Evolutionary conservation across 1,139 yeast genomes (phyloP).

Genomic region (Hyphopichia fennica): DNA sequence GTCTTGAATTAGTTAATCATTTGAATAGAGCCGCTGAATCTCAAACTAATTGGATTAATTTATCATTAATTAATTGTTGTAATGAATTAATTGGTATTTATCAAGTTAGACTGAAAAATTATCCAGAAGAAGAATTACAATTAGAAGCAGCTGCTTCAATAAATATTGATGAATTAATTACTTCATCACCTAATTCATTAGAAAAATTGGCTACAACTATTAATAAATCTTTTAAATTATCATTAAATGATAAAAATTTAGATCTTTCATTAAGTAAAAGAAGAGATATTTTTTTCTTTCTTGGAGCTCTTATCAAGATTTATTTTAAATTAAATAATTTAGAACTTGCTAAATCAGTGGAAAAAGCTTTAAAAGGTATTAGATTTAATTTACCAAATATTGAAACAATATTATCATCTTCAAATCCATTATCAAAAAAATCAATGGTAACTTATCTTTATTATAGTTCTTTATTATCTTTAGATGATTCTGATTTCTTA

Average conservation of each 20-base stretch:
- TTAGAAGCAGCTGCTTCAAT: slow-evolving; percentile 7
- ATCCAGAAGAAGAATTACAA: slow-evolving; percentile 27
- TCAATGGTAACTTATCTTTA: slow-evolving; percentile 64
- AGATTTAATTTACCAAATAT: slow-evolving; percentile 48
- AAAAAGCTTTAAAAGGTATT: slow-evolving; percentile 67
- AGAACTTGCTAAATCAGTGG: slow-evolving; percentile 76
- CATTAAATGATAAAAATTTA: slow-evolving; percentile 74
- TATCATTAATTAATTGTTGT: slow-evolving; percentile 55
- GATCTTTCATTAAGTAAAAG: slow-evolving; percentile 53
- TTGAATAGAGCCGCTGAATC: slow-evolving; percentile 63
- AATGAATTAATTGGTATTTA: slow-evolving; percentile 54
- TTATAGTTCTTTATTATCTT: slow-evolving; percentile 61
- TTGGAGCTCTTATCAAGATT: slow-evolving; percentile 68
- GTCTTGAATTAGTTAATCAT: slow-evolving; percentile 44
- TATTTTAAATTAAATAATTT: slow-evolving; percentile 70
- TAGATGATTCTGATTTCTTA: slow-evolving; percentile 61
- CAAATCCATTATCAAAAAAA: slow-evolving; percentile 36
- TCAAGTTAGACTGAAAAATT: slow-evolving; percentile 33
- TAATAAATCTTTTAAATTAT: slow-evolving; percentile 73
- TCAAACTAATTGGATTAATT: slow-evolving; percentile 67
- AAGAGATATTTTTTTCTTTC: slow-evolving; percentile 69
- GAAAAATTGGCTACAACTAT: slow-evolving; percentile 66
- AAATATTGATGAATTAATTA: slow-evolving; percentile 3
- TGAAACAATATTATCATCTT: slow-evolving; percentile 30
- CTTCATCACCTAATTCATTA: slow-evolving; percentile 18